Conservation (phyloP, 805 yeast genomes). For the Jamesozyma rosinii region DNA sequence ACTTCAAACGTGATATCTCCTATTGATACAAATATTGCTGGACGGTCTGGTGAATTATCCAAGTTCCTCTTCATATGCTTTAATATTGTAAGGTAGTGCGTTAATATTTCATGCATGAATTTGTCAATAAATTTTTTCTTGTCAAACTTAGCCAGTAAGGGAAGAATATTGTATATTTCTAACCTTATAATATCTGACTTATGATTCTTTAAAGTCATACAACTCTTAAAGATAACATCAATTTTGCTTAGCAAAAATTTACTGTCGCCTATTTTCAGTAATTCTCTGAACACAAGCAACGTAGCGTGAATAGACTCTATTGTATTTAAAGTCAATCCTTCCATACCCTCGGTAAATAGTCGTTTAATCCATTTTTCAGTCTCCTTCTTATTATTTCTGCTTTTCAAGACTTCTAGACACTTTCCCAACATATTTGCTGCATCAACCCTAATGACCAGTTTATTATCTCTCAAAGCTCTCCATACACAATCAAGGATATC, state of each 20-base stretch:
- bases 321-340: conserved; percentile 43
- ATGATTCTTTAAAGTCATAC: conserved; percentile 68
- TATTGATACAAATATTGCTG: conserved; percentile 66
- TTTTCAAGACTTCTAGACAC: conserved; percentile 70
- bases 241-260: conserved; percentile 61
- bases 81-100: conserved; percentile 68
- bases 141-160: conserved; percentile 72
- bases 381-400: conserved; percentile 63
- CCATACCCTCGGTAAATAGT: conserved; percentile 58
- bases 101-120: conserved; percentile 70
- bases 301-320: conserved; percentile 83
- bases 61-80: conserved; percentile 46
- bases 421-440: conserved; percentile 73
- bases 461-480: conserved; percentile 78
- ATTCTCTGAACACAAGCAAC: conserved; percentile 69
- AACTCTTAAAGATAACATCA: conserved; percentile 66
- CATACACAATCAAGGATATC: conserved; percentile 76
- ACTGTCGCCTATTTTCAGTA: conserved; percentile 56
- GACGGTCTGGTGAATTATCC: conserved; percentile 42
- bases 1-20: conserved; percentile 75
- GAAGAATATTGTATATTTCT: conserved; percentile 77
- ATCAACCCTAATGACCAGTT: conserved; percentile 65
- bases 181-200: conserved; percentile 66
- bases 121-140: conserved; percentile 66
- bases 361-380: conserved; percentile 61